Conservation (phyloP, 345 rosid genomes). For the Conringia planisiliqua region DNA sequence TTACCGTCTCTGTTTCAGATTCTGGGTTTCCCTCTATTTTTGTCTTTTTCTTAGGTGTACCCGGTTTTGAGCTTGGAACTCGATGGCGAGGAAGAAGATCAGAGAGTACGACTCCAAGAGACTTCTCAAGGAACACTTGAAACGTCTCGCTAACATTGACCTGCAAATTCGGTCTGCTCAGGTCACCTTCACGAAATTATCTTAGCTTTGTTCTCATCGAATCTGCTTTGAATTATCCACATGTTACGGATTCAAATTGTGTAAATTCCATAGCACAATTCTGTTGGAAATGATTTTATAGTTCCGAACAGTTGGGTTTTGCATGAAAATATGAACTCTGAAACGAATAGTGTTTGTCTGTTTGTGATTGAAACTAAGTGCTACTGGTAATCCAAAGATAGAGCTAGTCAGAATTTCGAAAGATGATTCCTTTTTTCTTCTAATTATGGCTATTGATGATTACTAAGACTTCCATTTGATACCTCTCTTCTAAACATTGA, state of each 20-base stretch:
- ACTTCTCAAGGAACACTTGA: conserved; percentile 69
- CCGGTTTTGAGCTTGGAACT: neutral
- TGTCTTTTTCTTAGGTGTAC: neutral
- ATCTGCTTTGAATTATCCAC: neutral
- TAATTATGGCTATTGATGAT: neutral
- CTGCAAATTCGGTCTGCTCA: conserved; percentile 76
- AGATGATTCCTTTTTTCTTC: neutral
- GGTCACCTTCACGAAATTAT: conserved; percentile 31
- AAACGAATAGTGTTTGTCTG: neutral
- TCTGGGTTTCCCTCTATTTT: neutral
- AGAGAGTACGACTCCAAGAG: conserved; percentile 88
- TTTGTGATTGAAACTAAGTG: conserved; percentile 6
- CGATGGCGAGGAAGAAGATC: conserved; percentile 89
- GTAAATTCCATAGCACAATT: neutral
- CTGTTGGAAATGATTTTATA: neutral
- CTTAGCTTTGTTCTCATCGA: neutral
- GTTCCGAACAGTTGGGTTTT: neutral
- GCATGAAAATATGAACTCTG: neutral
- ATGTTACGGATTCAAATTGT: neutral
- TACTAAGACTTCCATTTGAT: neutral
- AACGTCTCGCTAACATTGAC: conserved; percentile 57
- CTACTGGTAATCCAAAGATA: neutral
- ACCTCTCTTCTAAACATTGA: neutral
- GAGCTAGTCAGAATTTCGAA: neutral
- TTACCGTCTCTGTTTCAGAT: conserved; percentile 9